Percentiles rank a stretch among this genome's conserved stretches.
phyloP scores from a whole-genome alignment of 331 rosid species.

The Dryas integrifolia region DNA sequence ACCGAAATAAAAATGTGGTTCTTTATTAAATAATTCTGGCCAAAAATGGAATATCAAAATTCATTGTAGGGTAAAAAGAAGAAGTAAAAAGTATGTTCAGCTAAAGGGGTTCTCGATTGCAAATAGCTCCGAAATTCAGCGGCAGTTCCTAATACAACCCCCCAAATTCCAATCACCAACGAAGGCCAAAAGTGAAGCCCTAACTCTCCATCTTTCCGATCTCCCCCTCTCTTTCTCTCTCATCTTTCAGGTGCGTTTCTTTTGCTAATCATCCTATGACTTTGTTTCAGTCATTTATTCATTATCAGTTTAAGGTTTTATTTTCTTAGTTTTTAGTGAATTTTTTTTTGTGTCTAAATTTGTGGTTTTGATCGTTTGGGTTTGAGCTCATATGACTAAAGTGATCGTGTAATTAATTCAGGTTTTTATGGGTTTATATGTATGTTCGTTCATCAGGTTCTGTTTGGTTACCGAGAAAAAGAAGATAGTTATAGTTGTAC shows the following conservation, averaged over 20 bases:
- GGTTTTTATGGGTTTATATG: neutral
- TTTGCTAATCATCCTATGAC: neutral
- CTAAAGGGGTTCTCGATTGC: neutral
- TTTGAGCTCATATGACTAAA: neutral
- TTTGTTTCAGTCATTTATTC: neutral
- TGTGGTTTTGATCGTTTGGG: neutral
- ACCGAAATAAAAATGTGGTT: no score
- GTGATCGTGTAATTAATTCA: neutral
- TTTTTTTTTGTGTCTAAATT: neutral
- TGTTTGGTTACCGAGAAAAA: neutral
- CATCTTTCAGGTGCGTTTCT: neutral
- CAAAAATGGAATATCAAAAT: no score
- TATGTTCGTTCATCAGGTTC: neutral
- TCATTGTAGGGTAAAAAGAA: no score
- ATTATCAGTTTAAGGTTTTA: constrained; percentile 1
- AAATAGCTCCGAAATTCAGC: neutral
- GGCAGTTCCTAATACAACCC: neutral
- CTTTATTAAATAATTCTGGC: no score
- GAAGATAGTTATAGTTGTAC: neutral
- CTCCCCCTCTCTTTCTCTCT: neutral
- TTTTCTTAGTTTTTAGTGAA: no score
- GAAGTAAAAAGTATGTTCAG: no score
- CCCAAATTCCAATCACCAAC: neutral
- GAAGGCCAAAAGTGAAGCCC: neutral
- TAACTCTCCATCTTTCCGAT: neutral